phyloP scores from a whole-genome alignment of 441 rosid species.

The Aquilaria agallochum region DNA sequence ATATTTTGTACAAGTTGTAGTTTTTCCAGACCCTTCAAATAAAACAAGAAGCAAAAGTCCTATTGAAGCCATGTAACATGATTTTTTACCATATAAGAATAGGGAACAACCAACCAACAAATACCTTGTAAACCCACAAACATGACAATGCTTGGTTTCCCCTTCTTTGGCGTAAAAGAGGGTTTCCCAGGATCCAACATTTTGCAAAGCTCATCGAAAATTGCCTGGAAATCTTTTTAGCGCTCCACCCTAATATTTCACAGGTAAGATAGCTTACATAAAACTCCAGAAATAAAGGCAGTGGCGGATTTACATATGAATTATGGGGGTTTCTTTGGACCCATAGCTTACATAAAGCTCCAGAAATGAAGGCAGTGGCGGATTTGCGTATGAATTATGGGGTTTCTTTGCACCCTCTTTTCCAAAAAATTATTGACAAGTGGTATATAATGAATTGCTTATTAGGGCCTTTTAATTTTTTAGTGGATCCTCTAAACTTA shows the following conservation, averaged over 20 bases:
- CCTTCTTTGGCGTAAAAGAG: conserved; percentile 78
- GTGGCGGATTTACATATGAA: conserved; percentile 27
- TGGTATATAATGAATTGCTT: conserved; percentile 25
- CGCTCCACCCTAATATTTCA: neutral
- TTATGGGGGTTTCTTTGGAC: too few relatives aligned
- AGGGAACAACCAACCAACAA: neutral
- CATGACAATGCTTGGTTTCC: conserved; percentile 80
- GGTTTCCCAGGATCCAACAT: conserved; percentile 95
- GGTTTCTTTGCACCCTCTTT: too few relatives aligned
- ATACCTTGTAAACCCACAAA: conserved; percentile 95
- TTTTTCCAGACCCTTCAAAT: conserved; percentile 67
- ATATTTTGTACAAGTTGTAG: conserved; percentile 91
- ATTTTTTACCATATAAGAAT: too few relatives aligned
- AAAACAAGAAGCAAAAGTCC: neutral
- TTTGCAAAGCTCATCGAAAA: conserved; percentile 80
- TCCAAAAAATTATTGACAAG: conserved; percentile 40
- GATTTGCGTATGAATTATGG: too few relatives aligned
- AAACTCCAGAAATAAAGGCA: too few relatives aligned
- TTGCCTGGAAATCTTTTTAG: conserved; percentile 41
- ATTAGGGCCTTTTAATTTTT: too few relatives aligned
- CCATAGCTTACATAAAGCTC: too few relatives aligned
- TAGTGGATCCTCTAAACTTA: too few relatives aligned
- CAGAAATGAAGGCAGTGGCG: conserved; percentile 27
- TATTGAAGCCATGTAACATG: neutral
- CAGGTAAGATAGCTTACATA: neutral